Evolutionary conservation across 2,329 filamentous ascomycete genomes (phyloP), one percentile per base, ranked within the genome.

Genomic region (Cladophialophora yegresii): DNA sequence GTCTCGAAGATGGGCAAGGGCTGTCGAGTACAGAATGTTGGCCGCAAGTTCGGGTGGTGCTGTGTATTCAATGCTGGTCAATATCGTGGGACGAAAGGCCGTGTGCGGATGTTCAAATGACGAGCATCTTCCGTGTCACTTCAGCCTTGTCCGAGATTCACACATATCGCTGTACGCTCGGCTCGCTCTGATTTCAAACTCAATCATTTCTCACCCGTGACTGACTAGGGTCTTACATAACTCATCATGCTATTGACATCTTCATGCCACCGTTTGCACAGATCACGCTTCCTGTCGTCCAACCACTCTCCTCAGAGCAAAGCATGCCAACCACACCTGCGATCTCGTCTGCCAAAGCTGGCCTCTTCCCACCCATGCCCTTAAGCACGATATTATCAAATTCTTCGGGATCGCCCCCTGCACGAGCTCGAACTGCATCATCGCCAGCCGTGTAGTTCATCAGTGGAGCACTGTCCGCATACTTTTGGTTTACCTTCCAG

Each of bases 181-280:
- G n/a, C 3, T 1, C 9, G 26, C 16, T 33, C 28, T n/a, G 26
- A 54, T 5, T 54, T 33, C 30, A 22, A 20, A 22, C 26, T 10
- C 28, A 32, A 33, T 7, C 22, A 26, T 32, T 13, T 28, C 26
- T 26, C 22, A 45, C 28, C 53, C 23, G 36, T 43, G 36, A 43
- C 36, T 43, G 16, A 43, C 16, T 20, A 6, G 36, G 1, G 4
- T 43, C 36, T 43, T 16, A 43, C n/a, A 16, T 16, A 28, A 51
- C 47, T 51, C 40, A 28, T 56, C 58, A 71, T 61, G 69, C 70
- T 67, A 71, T 71, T 23, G 66, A 70, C 77, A 87, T 84, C 65
- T 81, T 83, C 85, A 92, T 87, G 6, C 91, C 91, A 1, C 91
- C 91, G 73, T 93, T 93, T 7, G 90, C 89, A 77, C 88, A 90